These are phyloP conservation scores for Suillus alpinus DNA, from an alignment of 768 basidiomycete genomes.

Conservation along the genomic window DNA sequence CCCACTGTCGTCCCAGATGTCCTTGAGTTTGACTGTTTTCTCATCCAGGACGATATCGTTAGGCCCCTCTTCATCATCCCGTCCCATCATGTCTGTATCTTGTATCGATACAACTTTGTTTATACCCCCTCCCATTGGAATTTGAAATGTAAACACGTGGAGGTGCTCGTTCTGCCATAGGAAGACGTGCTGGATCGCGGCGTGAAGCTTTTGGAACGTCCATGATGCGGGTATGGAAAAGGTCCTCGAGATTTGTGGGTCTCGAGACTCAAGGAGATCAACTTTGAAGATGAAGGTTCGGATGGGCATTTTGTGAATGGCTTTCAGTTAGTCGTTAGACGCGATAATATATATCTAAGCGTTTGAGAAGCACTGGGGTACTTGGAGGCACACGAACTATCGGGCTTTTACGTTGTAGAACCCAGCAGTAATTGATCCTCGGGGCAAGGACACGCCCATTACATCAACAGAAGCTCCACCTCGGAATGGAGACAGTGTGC, in stretches of 20 bases:
- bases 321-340: neutral
- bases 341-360: neutral
- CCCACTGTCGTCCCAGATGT: constrained; percentile 12
- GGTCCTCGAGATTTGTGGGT: constrained; percentile 18
- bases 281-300: constrained; percentile 19
- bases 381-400: neutral
- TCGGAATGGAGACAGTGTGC: constrained; percentile 1
- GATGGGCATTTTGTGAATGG: constrained; percentile 8
- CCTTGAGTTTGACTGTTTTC: constrained; percentile 9
- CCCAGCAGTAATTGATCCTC: neutral
- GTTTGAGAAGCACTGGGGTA: neutral
- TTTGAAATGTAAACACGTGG: constrained; percentile 17
- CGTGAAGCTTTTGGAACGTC: constrained; percentile 20
- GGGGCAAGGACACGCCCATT: neutral
- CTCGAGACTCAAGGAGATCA: constrained; percentile 16
- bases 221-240: constrained; percentile 21
- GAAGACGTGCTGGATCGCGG: constrained; percentile 19
- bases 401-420: neutral
- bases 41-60: constrained; percentile 5
- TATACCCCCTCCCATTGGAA: constrained; percentile 2
- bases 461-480: neutral
- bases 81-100: constrained; percentile 5
- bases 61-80: constrained; percentile 1
- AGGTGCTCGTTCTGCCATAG: constrained; percentile 18
- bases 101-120: neutral